Percentiles rank a stretch among this genome's conserved stretches.
These are phyloP conservation scores for Taphrina sp. DNA, from an alignment of 1,139 yeast species.

Conservation along the genomic window DNA sequence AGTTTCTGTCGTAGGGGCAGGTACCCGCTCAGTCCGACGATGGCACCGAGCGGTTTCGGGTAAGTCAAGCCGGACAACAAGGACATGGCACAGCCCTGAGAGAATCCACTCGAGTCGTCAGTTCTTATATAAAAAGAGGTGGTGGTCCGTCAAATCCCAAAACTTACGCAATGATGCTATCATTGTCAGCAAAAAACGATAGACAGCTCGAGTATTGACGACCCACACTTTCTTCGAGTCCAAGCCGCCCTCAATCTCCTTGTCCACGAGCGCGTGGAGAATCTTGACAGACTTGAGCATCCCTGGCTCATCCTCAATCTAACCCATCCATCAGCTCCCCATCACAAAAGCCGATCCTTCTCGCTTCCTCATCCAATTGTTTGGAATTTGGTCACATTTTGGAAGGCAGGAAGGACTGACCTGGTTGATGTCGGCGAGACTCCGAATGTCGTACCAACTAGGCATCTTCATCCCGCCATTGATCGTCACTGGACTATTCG, in stretches of 20 bases:
- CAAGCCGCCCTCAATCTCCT: constrained; percentile 64
- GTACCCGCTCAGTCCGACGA: constrained; percentile 76
- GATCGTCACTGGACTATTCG: constrained; percentile 42
- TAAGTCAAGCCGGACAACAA: constrained; percentile 46
- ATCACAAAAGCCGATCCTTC: too few relatives aligned
- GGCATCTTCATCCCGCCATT: constrained; percentile 71
- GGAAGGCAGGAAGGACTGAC: constrained; percentile 35
- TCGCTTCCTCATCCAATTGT: too few relatives aligned
- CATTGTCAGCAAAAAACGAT: constrained; percentile 56
- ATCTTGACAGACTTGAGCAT: constrained; percentile 57
- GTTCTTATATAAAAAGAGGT: background rate
- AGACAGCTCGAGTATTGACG: constrained; percentile 51
- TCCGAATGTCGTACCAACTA: constrained; percentile 80
- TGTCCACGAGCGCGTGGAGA: constrained; percentile 57
- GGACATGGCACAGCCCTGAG: constrained; percentile 13
- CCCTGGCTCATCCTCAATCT: constrained; percentile 58
- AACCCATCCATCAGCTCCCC: too few relatives aligned
- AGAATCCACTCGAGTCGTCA: constrained; percentile 49
- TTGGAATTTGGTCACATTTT: too few relatives aligned
- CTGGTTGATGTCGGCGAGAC: constrained; percentile 51
- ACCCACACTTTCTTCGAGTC: constrained; percentile 59
- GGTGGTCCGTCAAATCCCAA: too few relatives aligned
- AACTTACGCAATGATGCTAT: constrained; percentile 80
- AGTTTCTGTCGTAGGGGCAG: constrained; percentile 55
- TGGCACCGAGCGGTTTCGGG: constrained; percentile 71